Base-by-base conservation (phyloP, 768 basidiomycete species). In the Leucocoprinus birnbaumii region DNA sequence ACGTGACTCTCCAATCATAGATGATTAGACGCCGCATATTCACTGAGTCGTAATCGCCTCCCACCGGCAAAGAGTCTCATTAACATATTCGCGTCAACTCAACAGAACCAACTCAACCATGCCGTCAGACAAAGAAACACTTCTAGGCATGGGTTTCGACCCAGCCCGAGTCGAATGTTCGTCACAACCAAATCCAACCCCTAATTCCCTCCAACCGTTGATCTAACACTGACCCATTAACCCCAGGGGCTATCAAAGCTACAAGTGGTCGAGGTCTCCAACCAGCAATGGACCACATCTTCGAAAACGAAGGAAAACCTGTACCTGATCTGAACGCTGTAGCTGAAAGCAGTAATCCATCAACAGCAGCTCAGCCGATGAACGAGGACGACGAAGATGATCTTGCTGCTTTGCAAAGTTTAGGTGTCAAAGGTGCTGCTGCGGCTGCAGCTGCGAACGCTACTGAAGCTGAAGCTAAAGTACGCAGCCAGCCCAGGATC, bases 131-230 rank as follows among this genome's bases (percentile, higher is more conserved):
- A 83, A 80, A 71, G 88, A 91, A 14, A 82, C 84, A 13, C 75
- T 98, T 31, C 63, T 93, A 10, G 75, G 80, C 19, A 94, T 96
- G 91, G 94, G 94, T 11, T 97, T 97, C 61, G 89, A 94, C 58
- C 65, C 80, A 21, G 81, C 83, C 14, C 82, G 94, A 57, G 85
- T 96, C 43, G 91, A 94, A 63, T 96, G 94, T 95, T 62, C 64
- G 89, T 58, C n/a, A n/a, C n/a, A n/a, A n/a, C n/a, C n/a, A n/a
- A n/a, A n/a, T n/a, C n/a, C n/a, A n/a, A n/a, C n/a, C n/a, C n/a
- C n/a, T n/a, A n/a, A n/a, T 41, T 60, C 18, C 14, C 46, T 47
- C 46, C 34, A 38, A 57, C 44, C 48, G 43, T 57, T 50, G 25
- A 58, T 46, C 47, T 48, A 27, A 57, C 47, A 41, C 37, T 51